Evolutionary conservation across 2,329 filamentous ascomycete species (phyloP).

Genomic region (Diaporthe sp.): DNA sequence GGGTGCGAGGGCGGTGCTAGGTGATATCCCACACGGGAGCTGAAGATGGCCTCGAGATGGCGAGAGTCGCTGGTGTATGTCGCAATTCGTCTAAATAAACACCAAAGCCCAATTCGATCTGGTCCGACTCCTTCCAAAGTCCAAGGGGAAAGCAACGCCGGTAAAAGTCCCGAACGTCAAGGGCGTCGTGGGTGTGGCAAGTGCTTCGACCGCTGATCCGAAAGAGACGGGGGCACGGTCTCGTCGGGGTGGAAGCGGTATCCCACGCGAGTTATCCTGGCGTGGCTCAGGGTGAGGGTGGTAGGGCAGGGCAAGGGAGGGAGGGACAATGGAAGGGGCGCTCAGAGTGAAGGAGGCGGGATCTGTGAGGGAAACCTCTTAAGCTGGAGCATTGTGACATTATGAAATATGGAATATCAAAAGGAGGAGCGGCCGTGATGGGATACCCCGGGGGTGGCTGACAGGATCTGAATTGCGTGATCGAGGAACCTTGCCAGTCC

Average conservation of each 20-base stretch:
- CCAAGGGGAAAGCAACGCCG: constrained; percentile 3
- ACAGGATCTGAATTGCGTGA: constrained; percentile 44
- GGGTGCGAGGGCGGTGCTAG: constrained; percentile 6
- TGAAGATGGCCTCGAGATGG: constrained; percentile 33
- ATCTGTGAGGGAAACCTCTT: constrained; percentile 32
- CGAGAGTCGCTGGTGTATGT: constrained; percentile 37
- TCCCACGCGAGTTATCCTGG: constrained; percentile 19
- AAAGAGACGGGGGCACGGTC: background rate
- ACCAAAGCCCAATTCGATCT: background rate
- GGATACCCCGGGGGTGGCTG: constrained; percentile 36
- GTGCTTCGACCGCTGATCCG: background rate
- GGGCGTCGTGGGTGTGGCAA: constrained; percentile 1
- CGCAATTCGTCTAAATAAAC: constrained; percentile 35
- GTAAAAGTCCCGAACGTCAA: constrained; percentile 17
- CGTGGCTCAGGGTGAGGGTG: constrained; percentile 19
- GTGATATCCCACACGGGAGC: constrained; percentile 4
- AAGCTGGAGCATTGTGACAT: constrained; percentile 35
- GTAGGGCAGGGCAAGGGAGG: background rate
- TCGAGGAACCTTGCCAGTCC: constrained; percentile 38
- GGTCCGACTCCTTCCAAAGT: constrained; percentile 20
- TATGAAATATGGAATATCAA: constrained; percentile 35
- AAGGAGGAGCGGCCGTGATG: constrained; percentile 36
- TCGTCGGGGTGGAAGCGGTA: constrained; percentile 8
- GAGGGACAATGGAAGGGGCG: constrained; percentile 30
- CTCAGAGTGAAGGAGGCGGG: constrained; percentile 20